Evolutionary conservation across 176 grass and related monocot genomes (phyloP), one percentile per base, ranked within the genome.

Genomic region (Carex myosuroides): DNA sequence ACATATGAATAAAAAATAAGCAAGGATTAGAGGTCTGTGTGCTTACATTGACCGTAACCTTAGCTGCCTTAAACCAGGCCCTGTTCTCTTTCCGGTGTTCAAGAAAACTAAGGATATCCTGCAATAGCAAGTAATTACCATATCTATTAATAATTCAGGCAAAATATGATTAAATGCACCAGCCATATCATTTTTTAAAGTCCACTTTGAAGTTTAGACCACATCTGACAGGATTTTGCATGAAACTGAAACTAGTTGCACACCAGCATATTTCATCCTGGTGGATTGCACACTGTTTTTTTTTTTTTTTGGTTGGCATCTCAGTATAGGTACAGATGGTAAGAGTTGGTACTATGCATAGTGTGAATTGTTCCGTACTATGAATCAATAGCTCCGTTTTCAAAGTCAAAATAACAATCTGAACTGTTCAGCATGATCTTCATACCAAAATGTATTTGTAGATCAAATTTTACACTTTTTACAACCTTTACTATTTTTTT

Each of bases 11-110:
- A 39, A 17, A 44, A 42, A 35, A 32, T 6, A 59, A 13, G 3
- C 29, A 81, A 55, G 4, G 24, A 17, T 2, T 72, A 60, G 44
- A 56, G 84, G 63, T 12, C 59, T 50, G 56, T 57, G 61, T 33
- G 88, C 93, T 99, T 88, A 95, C 93, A 46, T 85, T 83, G n/a
- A 99, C 84, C 52, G 96, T 84, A 0, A 99, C 96, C 78, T 92
- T 79, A 29, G 93, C 93, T 1, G 88, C 89, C 93, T 92, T 99
- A 64, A 93, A 99, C 93, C 91, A 99, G 10, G 93, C 89, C 60
- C 92, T 90, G 65, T 99, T 99, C 76, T 99, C 96, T 88, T 93
- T 99, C 60, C 88, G 81, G 21, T 99, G 94, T 71, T 99, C 96
- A 64, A 99, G 83, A 80, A 99, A 99, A 81, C 85, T 92, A 73